These are phyloP conservation scores for Delphinella strobiligena DNA, from an alignment of 2,329 filamentous ascomycete species.

Conservation along the genomic window DNA sequence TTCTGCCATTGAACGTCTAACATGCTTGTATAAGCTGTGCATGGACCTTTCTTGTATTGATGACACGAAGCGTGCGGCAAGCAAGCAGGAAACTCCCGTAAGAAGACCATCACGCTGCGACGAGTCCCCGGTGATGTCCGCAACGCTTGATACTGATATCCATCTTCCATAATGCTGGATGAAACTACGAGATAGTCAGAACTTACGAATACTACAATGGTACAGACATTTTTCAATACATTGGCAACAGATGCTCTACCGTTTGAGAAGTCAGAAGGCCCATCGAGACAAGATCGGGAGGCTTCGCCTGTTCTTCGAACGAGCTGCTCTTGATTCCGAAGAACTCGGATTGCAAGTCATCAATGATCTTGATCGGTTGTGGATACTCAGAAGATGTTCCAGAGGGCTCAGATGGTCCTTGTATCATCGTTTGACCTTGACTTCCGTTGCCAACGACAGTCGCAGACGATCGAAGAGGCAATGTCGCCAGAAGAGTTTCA, in stretches of 20 bases:
- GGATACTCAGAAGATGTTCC: constrained; percentile 1
- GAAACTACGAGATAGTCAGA: not conserved
- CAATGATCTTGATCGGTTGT: constrained; percentile 4
- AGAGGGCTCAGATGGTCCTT: not conserved
- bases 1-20: constrained; percentile 2
- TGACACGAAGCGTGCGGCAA: constrained; percentile 2
- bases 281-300: not conserved
- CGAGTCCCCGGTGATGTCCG: not conserved
- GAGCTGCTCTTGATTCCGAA: not conserved
- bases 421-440: too few species aligned
- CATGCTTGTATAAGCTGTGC: constrained; percentile 3
- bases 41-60: not conserved
- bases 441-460: not conserved
- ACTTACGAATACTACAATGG: not conserved
- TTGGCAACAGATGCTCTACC: not conserved
- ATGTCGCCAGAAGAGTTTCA: not conserved
- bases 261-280: not conserved
- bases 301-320: not conserved
- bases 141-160: not conserved
- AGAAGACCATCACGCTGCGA: not conserved
- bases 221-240: not conserved
- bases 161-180: constrained; percentile 4
- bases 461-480: not conserved
- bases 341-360: constrained; percentile 5
- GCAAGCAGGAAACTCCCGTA: constrained; percentile 2